Conservation (phyloP, 2,329 filamentous ascomycete species). For the Ascochyta fabae region DNA sequence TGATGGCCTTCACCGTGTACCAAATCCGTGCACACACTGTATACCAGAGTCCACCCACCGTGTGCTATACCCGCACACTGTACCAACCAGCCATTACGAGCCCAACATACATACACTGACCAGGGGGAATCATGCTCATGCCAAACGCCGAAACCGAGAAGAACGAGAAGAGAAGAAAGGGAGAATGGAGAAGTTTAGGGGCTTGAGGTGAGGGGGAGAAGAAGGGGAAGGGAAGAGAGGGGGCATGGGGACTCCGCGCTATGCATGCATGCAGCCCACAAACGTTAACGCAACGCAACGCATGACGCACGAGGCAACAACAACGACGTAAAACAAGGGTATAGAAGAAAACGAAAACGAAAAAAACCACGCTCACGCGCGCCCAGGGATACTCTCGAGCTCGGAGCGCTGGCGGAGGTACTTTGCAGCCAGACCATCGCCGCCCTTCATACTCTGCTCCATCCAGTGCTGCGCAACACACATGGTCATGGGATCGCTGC, state of each 20-base stretch:
- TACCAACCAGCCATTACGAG: background rate
- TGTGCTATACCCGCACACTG: too few relatives aligned
- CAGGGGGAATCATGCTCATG: slow-evolving; percentile 10
- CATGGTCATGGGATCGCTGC: slow-evolving; percentile 87
- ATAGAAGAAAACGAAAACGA: background rate
- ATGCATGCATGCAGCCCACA: slow-evolving; percentile 33
- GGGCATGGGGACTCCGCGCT: slow-evolving; percentile 32
- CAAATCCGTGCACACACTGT: too few relatives aligned
- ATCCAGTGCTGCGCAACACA: slow-evolving; percentile 98
- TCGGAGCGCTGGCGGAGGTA: slow-evolving; percentile 77
- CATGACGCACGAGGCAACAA: slow-evolving; percentile 15
- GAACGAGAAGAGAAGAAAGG: background rate
- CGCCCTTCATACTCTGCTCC: slow-evolving; percentile 85
- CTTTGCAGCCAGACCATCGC: slow-evolving; percentile 81
- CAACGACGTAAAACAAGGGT: background rate
- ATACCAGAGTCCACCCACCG: too few relatives aligned
- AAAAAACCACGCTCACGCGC: slow-evolving; percentile 20
- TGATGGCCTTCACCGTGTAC: too few relatives aligned
- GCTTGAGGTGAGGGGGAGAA: background rate
- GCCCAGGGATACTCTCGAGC: slow-evolving; percentile 63
- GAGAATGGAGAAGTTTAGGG: background rate
- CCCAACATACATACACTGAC: background rate
- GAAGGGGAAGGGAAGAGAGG: slow-evolving; percentile 6
- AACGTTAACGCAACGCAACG: slow-evolving; percentile 7
- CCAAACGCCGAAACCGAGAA: background rate